Conservation (phyloP, 2,329 filamentous ascomycete genomes). For the Beauveria scarabaeidicola region DNA sequence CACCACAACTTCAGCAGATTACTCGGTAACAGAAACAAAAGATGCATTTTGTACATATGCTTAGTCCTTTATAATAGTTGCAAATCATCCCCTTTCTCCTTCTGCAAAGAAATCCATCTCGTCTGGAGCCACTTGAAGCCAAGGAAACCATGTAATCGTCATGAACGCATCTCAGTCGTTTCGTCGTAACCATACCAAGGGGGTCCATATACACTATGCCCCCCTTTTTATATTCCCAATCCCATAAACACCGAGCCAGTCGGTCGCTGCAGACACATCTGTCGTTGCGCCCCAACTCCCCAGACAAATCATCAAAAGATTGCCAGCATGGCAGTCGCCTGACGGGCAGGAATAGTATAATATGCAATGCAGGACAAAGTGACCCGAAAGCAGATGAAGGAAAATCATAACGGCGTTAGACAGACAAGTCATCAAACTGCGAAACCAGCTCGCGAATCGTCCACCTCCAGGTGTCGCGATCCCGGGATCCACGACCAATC, state of each 20-base stretch:
- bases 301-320: background rate
- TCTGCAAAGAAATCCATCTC: constrained; percentile 5
- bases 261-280: constrained; percentile 13
- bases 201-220: constrained; percentile 14
- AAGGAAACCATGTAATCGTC: constrained; percentile 14
- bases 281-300: background rate
- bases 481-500: constrained; percentile 53
- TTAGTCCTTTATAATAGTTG: constrained; percentile 5
- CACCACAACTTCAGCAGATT: too few relatives aligned
- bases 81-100: background rate
- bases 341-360: background rate
- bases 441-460: constrained; percentile 54
- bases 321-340: background rate
- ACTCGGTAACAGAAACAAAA: background rate
- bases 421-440: constrained; percentile 31
- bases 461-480: constrained; percentile 67
- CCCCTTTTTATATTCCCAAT: constrained; percentile 20
- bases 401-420: constrained; percentile 19
- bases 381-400: constrained; percentile 11
- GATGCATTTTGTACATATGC: constrained; percentile 11
- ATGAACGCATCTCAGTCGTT: constrained; percentile 20
- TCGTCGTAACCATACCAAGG: constrained; percentile 19
- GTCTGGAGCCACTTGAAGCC: constrained; percentile 7
- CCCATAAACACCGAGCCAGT: constrained; percentile 9
- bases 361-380: background rate